phyloP scores from a whole-genome alignment of 2,329 filamentous ascomycete species.

The Pyrenophora tritici-repentis region DNA sequence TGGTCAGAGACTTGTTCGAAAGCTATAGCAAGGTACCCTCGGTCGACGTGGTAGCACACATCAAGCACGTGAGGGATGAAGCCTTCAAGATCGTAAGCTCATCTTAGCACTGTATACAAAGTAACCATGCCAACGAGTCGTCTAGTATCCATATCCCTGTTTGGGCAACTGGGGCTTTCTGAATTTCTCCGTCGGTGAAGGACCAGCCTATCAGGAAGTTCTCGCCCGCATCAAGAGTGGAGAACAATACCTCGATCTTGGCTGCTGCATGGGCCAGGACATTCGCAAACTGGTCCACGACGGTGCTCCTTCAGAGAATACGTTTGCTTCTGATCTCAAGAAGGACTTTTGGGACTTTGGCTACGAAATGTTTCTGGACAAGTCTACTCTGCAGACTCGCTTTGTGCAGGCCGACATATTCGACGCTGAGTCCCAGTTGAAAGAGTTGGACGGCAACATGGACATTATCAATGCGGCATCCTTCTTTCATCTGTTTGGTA shows the following conservation, averaged over 20 bases:
- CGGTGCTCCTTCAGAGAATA: slow-evolving; percentile 49
- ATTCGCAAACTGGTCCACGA: slow-evolving; percentile 52
- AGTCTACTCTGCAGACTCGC: slow-evolving; percentile 50
- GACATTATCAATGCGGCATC: slow-evolving; percentile 51
- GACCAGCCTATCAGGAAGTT: slow-evolving; percentile 38
- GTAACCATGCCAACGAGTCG: not conserved
- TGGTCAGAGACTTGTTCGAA: slow-evolving; percentile 44
- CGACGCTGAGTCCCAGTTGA: slow-evolving; percentile 36
- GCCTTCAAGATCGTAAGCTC: slow-evolving; percentile 38
- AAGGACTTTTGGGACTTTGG: slow-evolving; percentile 59
- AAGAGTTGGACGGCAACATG: slow-evolving; percentile 45
- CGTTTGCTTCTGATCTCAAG: slow-evolving; percentile 50
- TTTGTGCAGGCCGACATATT: slow-evolving; percentile 60
- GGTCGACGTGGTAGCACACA: slow-evolving; percentile 44
- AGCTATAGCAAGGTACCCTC: slow-evolving; percentile 47
- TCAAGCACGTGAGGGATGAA: slow-evolving; percentile 41
- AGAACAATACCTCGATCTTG: slow-evolving; percentile 49
- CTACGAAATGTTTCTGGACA: slow-evolving; percentile 49
- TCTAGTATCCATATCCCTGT: slow-evolving; percentile 44
- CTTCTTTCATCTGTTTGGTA: slow-evolving; percentile 54
- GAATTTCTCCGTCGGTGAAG: slow-evolving; percentile 35
- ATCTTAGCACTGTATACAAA: not conserved
- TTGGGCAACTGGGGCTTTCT: slow-evolving; percentile 46
- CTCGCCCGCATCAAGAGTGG: slow-evolving; percentile 43
- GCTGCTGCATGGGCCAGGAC: slow-evolving; percentile 54